Evolutionary conservation across 2,329 filamentous ascomycete genomes (phyloP).

Genomic region (Ambrosiella cleistominuta): DNA sequence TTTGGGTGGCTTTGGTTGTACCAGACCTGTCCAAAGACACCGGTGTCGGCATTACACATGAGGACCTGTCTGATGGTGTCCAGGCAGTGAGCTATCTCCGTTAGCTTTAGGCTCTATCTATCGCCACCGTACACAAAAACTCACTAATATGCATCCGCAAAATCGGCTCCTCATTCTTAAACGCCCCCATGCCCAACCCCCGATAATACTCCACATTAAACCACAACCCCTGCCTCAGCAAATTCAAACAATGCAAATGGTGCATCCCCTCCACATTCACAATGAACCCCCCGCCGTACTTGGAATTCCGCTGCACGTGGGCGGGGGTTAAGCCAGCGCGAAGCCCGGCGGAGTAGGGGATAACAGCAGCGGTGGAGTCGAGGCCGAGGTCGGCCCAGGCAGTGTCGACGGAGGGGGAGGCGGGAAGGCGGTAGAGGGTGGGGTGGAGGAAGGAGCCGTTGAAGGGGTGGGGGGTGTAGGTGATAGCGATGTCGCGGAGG

Average conservation of each 20-base stretch:
- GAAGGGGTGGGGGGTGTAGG: conserved; percentile 24
- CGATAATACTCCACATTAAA: conserved; percentile 44
- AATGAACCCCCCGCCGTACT: conserved; percentile 40
- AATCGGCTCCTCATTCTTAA: conserved; percentile 36
- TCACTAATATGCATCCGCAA: conserved; percentile 38
- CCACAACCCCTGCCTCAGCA: conserved; percentile 38
- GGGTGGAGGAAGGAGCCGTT: conserved; percentile 40
- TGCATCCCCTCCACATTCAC: conserved; percentile 41
- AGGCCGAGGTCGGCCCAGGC: conserved; percentile 31
- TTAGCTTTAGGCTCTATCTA: neutral
- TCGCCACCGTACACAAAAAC: neutral
- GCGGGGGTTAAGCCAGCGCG: conserved; percentile 32
- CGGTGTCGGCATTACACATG: conserved; percentile 45
- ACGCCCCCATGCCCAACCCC: conserved; percentile 30
- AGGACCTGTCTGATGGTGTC: conserved; percentile 44
- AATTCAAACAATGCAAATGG: conserved; percentile 43
- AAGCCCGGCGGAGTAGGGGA: conserved; percentile 31
- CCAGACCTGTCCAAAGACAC: conserved; percentile 45
- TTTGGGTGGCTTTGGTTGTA: conserved; percentile 26
- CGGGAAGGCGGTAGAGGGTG: conserved; percentile 32
- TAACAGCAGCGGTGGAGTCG: conserved; percentile 29
- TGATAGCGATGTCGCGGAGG: conserved; percentile 19
- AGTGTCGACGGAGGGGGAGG: conserved; percentile 34
- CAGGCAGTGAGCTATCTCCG: conserved; percentile 34
- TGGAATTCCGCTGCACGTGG: conserved; percentile 36